These are phyloP conservation scores for Fusarium anguioides DNA, from an alignment of 2,329 filamentous ascomycete genomes.

Conservation along the genomic window DNA sequence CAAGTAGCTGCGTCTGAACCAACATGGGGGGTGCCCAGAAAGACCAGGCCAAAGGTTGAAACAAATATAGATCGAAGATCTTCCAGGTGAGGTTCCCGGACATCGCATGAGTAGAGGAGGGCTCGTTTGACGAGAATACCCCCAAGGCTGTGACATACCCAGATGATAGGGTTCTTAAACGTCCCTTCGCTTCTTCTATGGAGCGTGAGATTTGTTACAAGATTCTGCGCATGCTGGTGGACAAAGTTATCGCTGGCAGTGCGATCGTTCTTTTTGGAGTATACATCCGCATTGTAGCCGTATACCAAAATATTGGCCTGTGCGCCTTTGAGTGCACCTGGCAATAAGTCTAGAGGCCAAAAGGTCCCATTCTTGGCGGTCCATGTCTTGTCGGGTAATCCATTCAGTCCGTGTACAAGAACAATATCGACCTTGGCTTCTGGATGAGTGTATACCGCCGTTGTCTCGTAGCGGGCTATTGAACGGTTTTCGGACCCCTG, in stretches of 20 bases:
- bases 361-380: constrained; percentile 67
- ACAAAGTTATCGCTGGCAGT: constrained; percentile 74
- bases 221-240: constrained; percentile 76
- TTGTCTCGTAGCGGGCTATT: constrained; percentile 65
- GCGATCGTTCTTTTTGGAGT: constrained; percentile 59
- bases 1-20: constrained; percentile 76
- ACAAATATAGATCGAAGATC: constrained; percentile 76
- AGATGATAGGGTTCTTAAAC: constrained; percentile 75
- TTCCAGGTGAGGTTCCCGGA: constrained; percentile 69
- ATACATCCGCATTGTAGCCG: constrained; percentile 78
- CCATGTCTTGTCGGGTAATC: constrained; percentile 73
- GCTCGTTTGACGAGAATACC: constrained; percentile 78
- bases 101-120: constrained; percentile 73
- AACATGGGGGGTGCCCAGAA: constrained; percentile 80
- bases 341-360: constrained; percentile 77
- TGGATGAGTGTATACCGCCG: constrained; percentile 68
- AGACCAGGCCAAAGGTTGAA: constrained; percentile 80
- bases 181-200: constrained; percentile 70
- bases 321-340: constrained; percentile 64
- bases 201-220: constrained; percentile 70
- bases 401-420: constrained; percentile 77
- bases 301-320: constrained; percentile 76
- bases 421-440: constrained; percentile 72
- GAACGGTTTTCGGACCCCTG: constrained; percentile 54
- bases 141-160: constrained; percentile 79